Evolutionary conservation across 2,329 filamentous ascomycete genomes (phyloP).

Genomic region (Xylaria arbuscula): DNA sequence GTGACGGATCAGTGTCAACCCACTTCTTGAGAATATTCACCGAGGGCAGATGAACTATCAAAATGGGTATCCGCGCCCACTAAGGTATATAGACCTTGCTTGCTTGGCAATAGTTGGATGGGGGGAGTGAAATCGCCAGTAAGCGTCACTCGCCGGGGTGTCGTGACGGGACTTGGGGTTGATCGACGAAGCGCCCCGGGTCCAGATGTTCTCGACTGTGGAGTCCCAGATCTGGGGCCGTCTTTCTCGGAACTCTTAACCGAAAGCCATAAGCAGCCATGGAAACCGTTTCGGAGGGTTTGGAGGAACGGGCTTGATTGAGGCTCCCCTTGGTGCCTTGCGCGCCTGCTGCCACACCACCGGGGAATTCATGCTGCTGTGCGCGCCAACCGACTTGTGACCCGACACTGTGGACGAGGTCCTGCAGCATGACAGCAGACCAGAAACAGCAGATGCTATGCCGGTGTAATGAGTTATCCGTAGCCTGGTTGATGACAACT

Average conservation of each 20-base stretch:
- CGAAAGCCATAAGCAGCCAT: slow-evolving; percentile 50
- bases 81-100: slow-evolving; percentile 1
- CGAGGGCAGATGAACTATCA: background rate
- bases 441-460: slow-evolving; percentile 7
- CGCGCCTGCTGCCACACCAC: slow-evolving; percentile 38
- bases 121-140: slow-evolving; percentile 13
- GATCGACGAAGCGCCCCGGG: slow-evolving; percentile 31
- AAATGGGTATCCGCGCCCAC: background rate
- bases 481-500: background rate
- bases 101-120: slow-evolving; percentile 18
- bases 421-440: slow-evolving; percentile 35
- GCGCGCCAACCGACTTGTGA: slow-evolving; percentile 44
- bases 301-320: slow-evolving; percentile 40
- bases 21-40: background rate
- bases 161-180: slow-evolving; percentile 26
- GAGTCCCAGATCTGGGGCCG: slow-evolving; percentile 39
- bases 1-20: background rate
- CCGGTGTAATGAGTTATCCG: slow-evolving; percentile 2
- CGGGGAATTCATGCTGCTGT: slow-evolving; percentile 41
- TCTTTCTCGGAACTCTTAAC: slow-evolving; percentile 43
- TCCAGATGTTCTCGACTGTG: slow-evolving; percentile 36
- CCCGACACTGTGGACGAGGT: slow-evolving; percentile 45
- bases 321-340: slow-evolving; percentile 43
- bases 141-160: slow-evolving; percentile 21
- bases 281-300: slow-evolving; percentile 44